These are phyloP conservation scores for Tolypocladium cylindrosporum DNA, from an alignment of 2,329 filamentous ascomycete genomes.

Conservation along the genomic window DNA sequence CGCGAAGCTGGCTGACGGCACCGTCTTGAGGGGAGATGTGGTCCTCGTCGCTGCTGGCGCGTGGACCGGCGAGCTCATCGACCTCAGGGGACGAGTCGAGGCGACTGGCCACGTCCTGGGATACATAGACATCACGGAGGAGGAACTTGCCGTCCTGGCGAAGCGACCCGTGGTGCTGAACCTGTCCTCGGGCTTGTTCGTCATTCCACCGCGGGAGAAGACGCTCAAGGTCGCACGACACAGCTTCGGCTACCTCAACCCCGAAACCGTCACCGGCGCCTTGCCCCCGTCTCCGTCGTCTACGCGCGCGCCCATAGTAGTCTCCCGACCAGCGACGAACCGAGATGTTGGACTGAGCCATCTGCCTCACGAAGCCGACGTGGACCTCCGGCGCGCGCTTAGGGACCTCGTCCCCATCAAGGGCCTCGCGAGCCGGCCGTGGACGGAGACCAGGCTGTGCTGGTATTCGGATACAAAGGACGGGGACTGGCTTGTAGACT, in stretches of 20 bases:
- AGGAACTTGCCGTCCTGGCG: conserved; percentile 56
- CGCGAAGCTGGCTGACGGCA: conserved; percentile 26
- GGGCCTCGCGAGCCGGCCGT: conserved; percentile 47
- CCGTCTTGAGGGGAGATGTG: conserved; percentile 50
- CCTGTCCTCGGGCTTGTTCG: conserved; percentile 60
- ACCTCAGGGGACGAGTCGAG: conserved; percentile 64
- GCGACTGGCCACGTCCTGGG: conserved; percentile 76
- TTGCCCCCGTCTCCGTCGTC: conserved; percentile 18
- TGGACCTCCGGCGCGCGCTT: conserved; percentile 51
- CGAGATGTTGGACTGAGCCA: conserved; percentile 30
- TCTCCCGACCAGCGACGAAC: conserved; percentile 24
- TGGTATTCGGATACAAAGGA: conserved; percentile 69
- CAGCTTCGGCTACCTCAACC: conserved; percentile 57
- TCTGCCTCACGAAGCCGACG: conserved; percentile 51
- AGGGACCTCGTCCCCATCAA: conserved; percentile 47
- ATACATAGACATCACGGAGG: conserved; percentile 64
- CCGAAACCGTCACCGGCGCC: conserved; percentile 24
- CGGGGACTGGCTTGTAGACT: conserved; percentile 61
- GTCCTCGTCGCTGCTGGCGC: conserved; percentile 77
- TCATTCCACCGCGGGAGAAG: conserved; percentile 55
- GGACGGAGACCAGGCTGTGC: conserved; percentile 54
- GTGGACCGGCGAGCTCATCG: conserved; percentile 71
- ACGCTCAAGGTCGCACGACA: conserved; percentile 64
- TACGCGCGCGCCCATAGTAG: conserved; percentile 18
- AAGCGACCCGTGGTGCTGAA: conserved; percentile 65